Percentiles rank a stretch among this genome's conserved stretches.
Conservation (phyloP, 306 rosid species). For the Corylus avellana region DNA sequence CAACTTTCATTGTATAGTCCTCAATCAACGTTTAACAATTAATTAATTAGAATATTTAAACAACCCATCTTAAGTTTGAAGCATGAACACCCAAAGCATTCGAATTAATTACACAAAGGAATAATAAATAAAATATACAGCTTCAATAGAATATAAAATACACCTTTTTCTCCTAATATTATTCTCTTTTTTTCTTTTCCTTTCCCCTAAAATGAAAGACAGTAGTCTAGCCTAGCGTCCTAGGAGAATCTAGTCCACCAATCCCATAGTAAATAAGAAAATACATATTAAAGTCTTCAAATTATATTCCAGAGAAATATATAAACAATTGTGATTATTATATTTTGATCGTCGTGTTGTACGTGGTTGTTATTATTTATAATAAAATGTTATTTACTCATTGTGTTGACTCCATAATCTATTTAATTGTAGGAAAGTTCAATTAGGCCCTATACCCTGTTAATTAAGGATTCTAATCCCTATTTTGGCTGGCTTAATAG, state of each 20-base stretch:
- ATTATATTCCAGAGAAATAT: not conserved
- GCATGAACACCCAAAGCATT: not conserved
- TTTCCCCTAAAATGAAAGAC: not conserved
- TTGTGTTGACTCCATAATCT: no score
- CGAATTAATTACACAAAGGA: not conserved
- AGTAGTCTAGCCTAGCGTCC: not conserved
- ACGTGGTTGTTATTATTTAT: no score
- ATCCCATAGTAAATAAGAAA: not conserved
- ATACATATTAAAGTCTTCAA: not conserved
- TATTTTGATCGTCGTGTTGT: no score
- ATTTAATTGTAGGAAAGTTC: no score
- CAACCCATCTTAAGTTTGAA: not conserved
- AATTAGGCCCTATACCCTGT: no score
- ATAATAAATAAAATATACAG: not conserved
- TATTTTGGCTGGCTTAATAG: no score
- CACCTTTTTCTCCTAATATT: not conserved
- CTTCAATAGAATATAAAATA: not conserved
- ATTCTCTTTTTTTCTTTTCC: not conserved
- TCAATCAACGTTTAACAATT: no score
- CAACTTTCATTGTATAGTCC: no score
- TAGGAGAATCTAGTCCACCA: conserved; percentile 1
- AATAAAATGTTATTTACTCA: no score
- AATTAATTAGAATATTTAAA: no score
- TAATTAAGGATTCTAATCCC: no score
- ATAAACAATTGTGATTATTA: not conserved